phyloP scores from a whole-genome alignment of 73 alveolate species.

The Urostyla sp. region DNA sequence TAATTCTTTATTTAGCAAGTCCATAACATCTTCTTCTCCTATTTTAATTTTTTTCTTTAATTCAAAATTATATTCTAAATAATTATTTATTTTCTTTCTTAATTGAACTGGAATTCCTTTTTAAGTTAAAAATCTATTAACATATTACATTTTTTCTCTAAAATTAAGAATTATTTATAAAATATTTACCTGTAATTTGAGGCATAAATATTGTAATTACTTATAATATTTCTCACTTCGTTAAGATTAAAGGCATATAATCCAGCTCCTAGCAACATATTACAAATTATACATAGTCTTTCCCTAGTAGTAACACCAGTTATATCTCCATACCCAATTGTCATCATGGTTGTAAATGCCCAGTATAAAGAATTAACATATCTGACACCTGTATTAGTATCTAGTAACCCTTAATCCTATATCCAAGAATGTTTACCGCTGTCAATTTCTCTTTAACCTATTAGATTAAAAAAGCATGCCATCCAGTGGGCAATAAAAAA shows the following conservation, averaged over 20 bases:
- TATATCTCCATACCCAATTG: constrained; percentile 90
- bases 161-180: not conserved
- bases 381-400: constrained; percentile 29
- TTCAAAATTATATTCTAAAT: constrained; percentile 54
- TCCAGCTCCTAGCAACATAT: constrained; percentile 60
- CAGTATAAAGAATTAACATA: constrained; percentile 77
- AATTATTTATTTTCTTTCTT: constrained; percentile 31
- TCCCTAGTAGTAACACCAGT: constrained; percentile 76
- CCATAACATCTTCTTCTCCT: constrained; percentile 61
- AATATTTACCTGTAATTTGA: constrained; percentile 25
- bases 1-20: constrained; percentile 14
- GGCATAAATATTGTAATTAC: constrained; percentile 39
- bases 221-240: constrained; percentile 43
- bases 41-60: constrained; percentile 40
- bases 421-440: constrained; percentile 28
- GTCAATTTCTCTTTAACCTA: not conserved
- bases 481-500: constrained; percentile 61
- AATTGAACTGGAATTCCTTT: constrained; percentile 51
- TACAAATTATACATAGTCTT: constrained; percentile 66
- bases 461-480: constrained; percentile 33
- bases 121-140: constrained; percentile 25
- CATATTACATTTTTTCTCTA: constrained; percentile 61
- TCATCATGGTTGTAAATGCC: constrained; percentile 83
- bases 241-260: constrained; percentile 50
- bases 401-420: not conserved